Conservation (phyloP, 495 filamentous ascomycete species). For the Talaromyces stipitatus region DNA sequence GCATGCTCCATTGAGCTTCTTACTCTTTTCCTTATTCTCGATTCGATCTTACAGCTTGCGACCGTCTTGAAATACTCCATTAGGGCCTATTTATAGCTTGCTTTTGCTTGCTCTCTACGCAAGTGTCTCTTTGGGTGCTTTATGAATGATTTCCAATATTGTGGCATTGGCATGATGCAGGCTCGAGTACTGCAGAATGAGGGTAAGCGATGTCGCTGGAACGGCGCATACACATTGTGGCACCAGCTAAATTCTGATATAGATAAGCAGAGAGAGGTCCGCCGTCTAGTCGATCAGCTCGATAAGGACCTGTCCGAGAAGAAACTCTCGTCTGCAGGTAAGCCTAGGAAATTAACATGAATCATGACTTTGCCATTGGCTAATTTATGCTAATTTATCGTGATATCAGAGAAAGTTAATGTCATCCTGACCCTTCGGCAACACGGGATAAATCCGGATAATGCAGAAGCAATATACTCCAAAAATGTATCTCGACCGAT, state of each 20-base stretch:
- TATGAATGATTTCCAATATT: neutral
- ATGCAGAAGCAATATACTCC: constrained; percentile 76
- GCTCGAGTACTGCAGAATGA: neutral
- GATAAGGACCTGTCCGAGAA: constrained; percentile 48
- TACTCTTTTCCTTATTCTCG: neutral
- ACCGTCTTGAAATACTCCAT: neutral
- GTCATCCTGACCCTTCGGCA: constrained; percentile 71
- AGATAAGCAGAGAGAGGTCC: constrained; percentile 62
- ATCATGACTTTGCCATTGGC: neutral
- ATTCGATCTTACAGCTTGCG: neutral
- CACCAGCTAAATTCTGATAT: neutral
- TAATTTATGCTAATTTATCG: too few species aligned
- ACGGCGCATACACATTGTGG: neutral
- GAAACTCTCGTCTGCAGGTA: constrained; percentile 49
- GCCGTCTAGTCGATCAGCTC: constrained; percentile 48
- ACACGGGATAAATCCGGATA: constrained; percentile 60
- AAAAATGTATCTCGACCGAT: constrained; percentile 44
- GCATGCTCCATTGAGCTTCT: neutral
- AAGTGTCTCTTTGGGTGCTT: neutral
- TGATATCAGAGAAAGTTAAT: constrained; percentile 53
- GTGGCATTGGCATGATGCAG: constrained; percentile 5
- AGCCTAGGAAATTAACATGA: constrained; percentile 14
- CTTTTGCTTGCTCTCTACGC: neutral
- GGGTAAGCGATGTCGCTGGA: neutral
- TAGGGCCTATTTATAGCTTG: neutral